Percentiles rank a stretch among this genome's conserved stretches.
Evolutionary conservation across 2,329 filamentous ascomycete genomes (phyloP).

Genomic region (Colletotrichum endophyticum): DNA sequence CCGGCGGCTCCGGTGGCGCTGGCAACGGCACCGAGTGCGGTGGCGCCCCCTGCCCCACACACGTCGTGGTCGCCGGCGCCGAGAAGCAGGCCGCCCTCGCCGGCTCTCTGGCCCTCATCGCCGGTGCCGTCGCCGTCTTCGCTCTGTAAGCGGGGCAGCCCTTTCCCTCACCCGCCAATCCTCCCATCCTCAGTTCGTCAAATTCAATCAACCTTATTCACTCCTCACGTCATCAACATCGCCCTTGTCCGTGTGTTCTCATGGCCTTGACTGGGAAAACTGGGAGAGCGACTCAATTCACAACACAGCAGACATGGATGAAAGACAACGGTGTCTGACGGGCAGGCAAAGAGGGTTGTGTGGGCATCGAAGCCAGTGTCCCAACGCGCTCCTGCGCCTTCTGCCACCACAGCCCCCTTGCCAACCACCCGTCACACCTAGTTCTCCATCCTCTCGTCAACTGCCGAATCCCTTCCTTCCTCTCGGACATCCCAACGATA

Average conservation of each 20-base stretch:
- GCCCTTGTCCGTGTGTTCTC: background rate
- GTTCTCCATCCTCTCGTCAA: background rate
- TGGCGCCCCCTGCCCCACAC: background rate
- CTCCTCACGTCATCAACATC: background rate
- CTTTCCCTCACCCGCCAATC: background rate
- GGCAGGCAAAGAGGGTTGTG: background rate
- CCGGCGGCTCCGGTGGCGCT: background rate
- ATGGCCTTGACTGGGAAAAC: background rate
- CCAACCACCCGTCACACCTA: background rate
- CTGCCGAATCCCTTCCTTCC: background rate
- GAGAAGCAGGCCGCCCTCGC: background rate
- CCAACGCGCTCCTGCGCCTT: constrained; percentile 1
- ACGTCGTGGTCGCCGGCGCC: constrained; percentile 14
- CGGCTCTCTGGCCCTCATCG: background rate
- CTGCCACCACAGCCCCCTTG: background rate
- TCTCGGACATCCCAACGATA: background rate
- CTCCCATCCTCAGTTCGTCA: background rate
- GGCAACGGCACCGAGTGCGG: background rate
- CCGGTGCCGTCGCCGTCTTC: background rate
- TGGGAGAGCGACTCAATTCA: background rate
- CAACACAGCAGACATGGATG: background rate
- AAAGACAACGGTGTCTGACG: background rate
- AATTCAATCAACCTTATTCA: background rate
- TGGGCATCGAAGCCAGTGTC: background rate
- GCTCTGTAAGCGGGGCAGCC: background rate